Base-by-base conservation (phyloP, 352 stramenopile genomes). In the Globisporangium canariense region DNA sequence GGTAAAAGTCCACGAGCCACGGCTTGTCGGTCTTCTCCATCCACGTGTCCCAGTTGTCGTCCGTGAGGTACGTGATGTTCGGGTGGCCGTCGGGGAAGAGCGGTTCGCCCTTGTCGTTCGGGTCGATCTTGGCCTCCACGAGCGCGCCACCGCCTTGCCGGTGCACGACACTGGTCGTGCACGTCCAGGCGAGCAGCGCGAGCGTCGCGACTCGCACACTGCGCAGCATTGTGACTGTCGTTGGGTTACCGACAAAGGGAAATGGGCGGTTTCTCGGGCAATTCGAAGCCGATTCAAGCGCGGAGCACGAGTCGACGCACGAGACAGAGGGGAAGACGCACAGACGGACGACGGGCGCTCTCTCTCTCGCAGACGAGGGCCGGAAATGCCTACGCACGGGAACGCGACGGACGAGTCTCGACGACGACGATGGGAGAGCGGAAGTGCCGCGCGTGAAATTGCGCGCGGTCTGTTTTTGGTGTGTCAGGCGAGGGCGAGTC, bases 1-100 rank as follows among this genome's bases (percentile, higher is more conserved):
- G 85, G 67, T 94, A 94, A 67, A 94, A 94, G 73, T 94, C 83
- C 28, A 94, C 76, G 54, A 94, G 69, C 85, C 85, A 94, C 32
- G 85, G 85, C 56, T 88, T 88, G 70, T 89, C 79, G 49, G 83
- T 90, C 70, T 88, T 81, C 60, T 70, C 60, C 71, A 89, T 80
- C 70, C 84, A 77, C 46, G 78, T 65, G 69, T 92, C 77, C 78
- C 80, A 94, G 74, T 94, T 94, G 47, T 84, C 74, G 73, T 94
- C 85, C 50, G 85, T 94, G 66, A 94, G 74, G 75, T 83, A 94
- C 71, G 85, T 94, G 74, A 94, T 84, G 68, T 94, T 94, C 7
- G 85, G 83, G 71, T 94, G 83, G n/a, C 73, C 77, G n/a, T 89
- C 75, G 0, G 80, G 75, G 68, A 92, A 94, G 25, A 92, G 79